These are phyloP conservation scores for Musa balbisiana DNA, from an alignment of 202 grass and related monocot species.

Conservation along the genomic window DNA sequence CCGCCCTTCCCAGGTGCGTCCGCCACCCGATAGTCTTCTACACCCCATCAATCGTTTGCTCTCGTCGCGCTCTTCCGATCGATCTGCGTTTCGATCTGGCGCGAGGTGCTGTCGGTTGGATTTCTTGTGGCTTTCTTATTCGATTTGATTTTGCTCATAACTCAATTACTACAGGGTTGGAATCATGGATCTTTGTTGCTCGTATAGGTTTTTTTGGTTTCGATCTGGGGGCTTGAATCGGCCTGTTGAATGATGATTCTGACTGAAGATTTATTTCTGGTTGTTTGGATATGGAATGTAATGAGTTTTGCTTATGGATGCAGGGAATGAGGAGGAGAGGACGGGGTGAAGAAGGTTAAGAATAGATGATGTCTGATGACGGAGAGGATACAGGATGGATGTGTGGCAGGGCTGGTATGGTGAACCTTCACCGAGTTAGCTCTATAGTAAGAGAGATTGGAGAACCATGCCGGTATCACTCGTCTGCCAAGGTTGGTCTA, in stretches of 20 bases:
- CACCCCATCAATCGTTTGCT: neutral
- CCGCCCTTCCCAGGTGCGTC: neutral
- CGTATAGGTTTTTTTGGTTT: neutral
- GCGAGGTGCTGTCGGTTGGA: neutral
- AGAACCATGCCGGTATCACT: slow-evolving; percentile 71
- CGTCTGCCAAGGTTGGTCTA: slow-evolving; percentile 51
- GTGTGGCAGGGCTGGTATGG: slow-evolving; percentile 51
- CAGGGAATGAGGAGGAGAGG: slow-evolving; percentile 1
- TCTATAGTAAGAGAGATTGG: slow-evolving; percentile 70
- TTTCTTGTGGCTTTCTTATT: neutral
- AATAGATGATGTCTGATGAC: slow-evolving; percentile 30
- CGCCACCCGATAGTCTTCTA: neutral
- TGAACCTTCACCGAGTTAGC: slow-evolving; percentile 70
- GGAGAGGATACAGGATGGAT: slow-evolving; percentile 59
- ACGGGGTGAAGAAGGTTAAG: slow-evolving; percentile 4
- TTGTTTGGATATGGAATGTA: neutral
- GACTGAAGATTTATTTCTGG: neutral
- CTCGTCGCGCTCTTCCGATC: neutral
- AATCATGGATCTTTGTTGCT: neutral
- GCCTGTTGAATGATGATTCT: neutral
- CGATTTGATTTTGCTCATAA: neutral
- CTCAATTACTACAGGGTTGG: neutral
- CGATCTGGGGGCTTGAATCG: neutral
- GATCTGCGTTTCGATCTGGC: neutral
- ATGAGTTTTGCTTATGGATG: neutral